Conservation (phyloP, 2,329 filamentous ascomycete species). For the Xylaria sp. region DNA sequence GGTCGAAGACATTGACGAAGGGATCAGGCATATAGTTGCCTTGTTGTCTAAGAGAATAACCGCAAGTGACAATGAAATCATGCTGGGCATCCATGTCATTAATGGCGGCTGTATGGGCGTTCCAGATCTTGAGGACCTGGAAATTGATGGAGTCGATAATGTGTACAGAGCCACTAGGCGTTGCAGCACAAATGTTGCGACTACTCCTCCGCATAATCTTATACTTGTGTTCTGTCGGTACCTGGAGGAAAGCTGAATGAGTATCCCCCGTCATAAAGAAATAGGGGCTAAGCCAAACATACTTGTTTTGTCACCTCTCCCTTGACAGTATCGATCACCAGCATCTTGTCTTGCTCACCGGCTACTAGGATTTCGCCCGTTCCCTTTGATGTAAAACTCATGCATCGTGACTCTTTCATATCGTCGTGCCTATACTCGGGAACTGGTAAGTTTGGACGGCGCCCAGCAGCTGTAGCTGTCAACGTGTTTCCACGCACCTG, state of each 20-base stretch:
- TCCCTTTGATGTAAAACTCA: conserved; percentile 92
- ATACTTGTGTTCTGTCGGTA: conserved; percentile 80
- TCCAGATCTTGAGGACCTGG: conserved; percentile 85
- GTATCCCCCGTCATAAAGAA: too few species aligned
- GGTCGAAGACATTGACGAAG: conserved; percentile 93
- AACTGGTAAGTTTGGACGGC: conserved; percentile 26
- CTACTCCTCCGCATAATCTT: conserved; percentile 87
- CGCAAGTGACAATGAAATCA: conserved; percentile 94
- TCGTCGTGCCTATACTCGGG: conserved; percentile 66
- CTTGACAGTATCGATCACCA: conserved; percentile 76
- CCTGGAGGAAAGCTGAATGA: conserved; percentile 51
- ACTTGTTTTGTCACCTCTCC: conserved; percentile 77
- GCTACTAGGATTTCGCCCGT: conserved; percentile 86
- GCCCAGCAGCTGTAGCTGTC: neutral
- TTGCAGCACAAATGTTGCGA: conserved; percentile 92
- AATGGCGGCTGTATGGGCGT: conserved; percentile 86
- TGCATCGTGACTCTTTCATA: conserved; percentile 90
- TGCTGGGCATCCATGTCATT: conserved; percentile 98
- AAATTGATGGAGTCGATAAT: conserved; percentile 85
- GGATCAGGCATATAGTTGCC: conserved; percentile 87
- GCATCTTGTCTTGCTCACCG: conserved; percentile 86
- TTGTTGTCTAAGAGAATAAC: conserved; percentile 85
- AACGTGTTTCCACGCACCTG: conserved; percentile 55
- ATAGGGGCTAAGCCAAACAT: conserved; percentile 39
- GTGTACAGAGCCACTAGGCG: conserved; percentile 82